A percentile compares a stretch with the other conserved stretches of the same genome.
These are phyloP conservation scores for Eutrema japonicum DNA, from an alignment of 345 rosid species.

Conservation along the genomic window DNA sequence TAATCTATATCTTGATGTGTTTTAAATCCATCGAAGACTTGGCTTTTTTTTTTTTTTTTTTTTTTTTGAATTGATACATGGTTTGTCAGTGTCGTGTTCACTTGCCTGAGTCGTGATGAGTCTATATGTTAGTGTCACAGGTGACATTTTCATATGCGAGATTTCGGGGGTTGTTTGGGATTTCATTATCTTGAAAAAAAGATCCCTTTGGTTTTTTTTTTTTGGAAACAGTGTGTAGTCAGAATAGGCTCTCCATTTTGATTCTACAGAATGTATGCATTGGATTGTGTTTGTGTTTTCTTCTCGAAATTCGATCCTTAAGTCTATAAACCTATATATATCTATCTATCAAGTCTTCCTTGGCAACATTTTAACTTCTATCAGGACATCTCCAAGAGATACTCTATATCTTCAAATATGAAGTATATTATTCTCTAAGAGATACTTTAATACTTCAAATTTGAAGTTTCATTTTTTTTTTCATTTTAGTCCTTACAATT, in stretches of 20 bases:
- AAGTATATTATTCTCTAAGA: no score
- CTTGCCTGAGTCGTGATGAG: slow-evolving; percentile 26
- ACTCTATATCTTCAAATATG: no score
- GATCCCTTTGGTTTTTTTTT: slow-evolving; percentile 5
- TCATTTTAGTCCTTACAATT: no score
- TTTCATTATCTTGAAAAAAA: slow-evolving; percentile 14
- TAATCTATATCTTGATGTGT: slow-evolving; percentile 27
- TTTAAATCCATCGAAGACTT: slow-evolving; percentile 14
- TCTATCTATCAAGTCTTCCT: no score
- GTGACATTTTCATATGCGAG: slow-evolving; percentile 36
- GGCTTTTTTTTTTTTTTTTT: not conserved
- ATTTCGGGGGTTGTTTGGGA: slow-evolving; percentile 9
- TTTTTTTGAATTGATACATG: slow-evolving; percentile 9
- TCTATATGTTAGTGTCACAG: slow-evolving; percentile 27
- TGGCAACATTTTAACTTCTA: no score
- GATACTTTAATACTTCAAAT: no score
- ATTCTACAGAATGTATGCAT: slow-evolving; percentile 16
- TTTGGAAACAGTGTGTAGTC: slow-evolving; percentile 19
- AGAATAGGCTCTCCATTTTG: not conserved
- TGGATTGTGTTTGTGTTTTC: slow-evolving; percentile 17
- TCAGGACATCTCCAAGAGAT: no score
- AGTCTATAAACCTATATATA: no score
- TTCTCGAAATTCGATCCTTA: no score
- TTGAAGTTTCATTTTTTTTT: no score
- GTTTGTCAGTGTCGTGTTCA: slow-evolving; percentile 23